Base-by-base conservation (phyloP, 768 basidiomycete genomes). In the Fomitopsis serialis region DNA sequence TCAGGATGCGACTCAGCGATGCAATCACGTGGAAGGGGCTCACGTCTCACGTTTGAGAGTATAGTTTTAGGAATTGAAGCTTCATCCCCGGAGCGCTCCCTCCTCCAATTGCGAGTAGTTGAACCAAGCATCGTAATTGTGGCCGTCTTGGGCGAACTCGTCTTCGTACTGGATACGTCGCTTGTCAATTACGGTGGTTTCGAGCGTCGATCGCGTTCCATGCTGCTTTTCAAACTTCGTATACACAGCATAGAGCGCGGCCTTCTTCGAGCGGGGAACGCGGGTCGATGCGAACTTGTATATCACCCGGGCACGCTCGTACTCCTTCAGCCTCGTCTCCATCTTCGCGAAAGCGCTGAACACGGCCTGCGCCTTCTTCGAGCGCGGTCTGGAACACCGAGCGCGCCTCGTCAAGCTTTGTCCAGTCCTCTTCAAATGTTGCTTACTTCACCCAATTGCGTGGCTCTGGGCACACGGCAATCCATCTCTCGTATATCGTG, bases 121-220 rank as follows among this genome's bases (percentile, higher is more conserved):
- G 65, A 99, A 98, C 97, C 97, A 99, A 0, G 89, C 87, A 68
- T 98, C 97, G 65, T 98, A 99, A 67, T 98, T 98, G 42, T 87
- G 83, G 0, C 92, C 86, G 58, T 98, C 93, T 53, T 96, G 88
- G 10, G 84, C 68, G 2, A 98, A 71, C 70, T 99, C 97, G 58
- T 99, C 97, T 66, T 99, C 97, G 63, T 99, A 98, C 63, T 98
- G 94, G 53, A 99, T 98, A 36, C 97, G 81, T n/a, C 97, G 85
- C 68, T 98, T 99, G 29, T 94, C 95, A n/a, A 98, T 79, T 0
- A 99, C 96, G 7, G 97, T 99, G 37, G 84, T 80, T 67, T 98
- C 96, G 23, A 99, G 82, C 0, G 92, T 86, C 3, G 82, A 78
- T 6, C 92, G 84, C 9, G 89, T 86, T 12, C 97, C 97, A 61